Evolutionary conservation across 768 basidiomycete species (phyloP).

Genomic region (Boletus vinaceobasis): DNA sequence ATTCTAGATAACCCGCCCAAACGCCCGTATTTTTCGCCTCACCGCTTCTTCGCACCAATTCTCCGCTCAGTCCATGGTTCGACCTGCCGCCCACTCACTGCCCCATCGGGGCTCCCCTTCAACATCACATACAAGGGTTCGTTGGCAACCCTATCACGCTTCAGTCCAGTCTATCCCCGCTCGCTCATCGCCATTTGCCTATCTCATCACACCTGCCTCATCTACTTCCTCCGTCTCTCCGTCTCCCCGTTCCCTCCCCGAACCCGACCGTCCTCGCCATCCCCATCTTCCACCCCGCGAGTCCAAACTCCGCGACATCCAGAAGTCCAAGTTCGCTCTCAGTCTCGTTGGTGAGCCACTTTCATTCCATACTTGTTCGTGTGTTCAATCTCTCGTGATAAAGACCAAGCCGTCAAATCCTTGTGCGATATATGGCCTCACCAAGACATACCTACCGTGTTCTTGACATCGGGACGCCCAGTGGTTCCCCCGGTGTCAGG

Average conservation of each 20-base stretch:
- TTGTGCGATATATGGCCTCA: slow-evolving; percentile 79
- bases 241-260: slow-evolving; percentile 37
- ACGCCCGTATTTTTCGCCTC: slow-evolving; percentile 8
- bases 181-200: slow-evolving; percentile 34
- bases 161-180: slow-evolving; percentile 37
- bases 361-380: neutral
- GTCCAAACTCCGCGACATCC: slow-evolving; percentile 39
- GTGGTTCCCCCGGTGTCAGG: slow-evolving; percentile 15
- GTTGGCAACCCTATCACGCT: slow-evolving; percentile 78
- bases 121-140: slow-evolving; percentile 61
- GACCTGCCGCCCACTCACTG: slow-evolving; percentile 45
- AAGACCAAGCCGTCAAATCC: slow-evolving; percentile 79
- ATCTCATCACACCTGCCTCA: slow-evolving; percentile 58
- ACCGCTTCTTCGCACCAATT: neutral
- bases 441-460: slow-evolving; percentile 66
- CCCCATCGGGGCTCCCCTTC: slow-evolving; percentile 69
- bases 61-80: slow-evolving; percentile 27
- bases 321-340: slow-evolving; percentile 62
- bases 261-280: slow-evolving; percentile 30
- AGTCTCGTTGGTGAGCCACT: slow-evolving; percentile 64
- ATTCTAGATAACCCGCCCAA: slow-evolving; percentile 35
- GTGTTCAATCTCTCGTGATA: slow-evolving; percentile 8
- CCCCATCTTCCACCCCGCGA: slow-evolving; percentile 36
- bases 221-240: slow-evolving; percentile 49
- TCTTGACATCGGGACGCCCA: slow-evolving; percentile 38